Evolutionary conservation across 2,329 filamentous ascomycete genomes (phyloP).

Genomic region (Tolypocladium nubicola): DNA sequence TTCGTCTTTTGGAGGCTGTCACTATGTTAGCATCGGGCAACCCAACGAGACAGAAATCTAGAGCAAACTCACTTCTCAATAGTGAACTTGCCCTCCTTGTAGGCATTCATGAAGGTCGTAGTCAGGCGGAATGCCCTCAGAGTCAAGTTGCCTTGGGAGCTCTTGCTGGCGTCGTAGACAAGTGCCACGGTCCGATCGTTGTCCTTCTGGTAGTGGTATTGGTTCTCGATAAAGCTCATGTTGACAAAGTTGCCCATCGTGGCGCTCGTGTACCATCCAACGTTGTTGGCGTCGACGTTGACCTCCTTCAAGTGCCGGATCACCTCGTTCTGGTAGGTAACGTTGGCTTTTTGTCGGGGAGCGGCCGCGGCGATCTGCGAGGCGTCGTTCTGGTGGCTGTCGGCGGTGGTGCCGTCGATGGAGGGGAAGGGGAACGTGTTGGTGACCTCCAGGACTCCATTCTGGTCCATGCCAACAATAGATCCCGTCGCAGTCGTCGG

Average conservation of each 20-base stretch:
- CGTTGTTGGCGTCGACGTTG: slow-evolving; percentile 95
- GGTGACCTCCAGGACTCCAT: slow-evolving; percentile 75
- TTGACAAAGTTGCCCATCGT: slow-evolving; percentile 99
- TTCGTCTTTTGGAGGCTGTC: slow-evolving; percentile 85
- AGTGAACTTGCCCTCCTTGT: slow-evolving; percentile 96
- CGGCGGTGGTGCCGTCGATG: slow-evolving; percentile 57
- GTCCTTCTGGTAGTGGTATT: slow-evolving; percentile 93
- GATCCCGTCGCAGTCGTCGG: slow-evolving; percentile 83
- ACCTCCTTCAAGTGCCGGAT: slow-evolving; percentile 93
- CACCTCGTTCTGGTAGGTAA: slow-evolving; percentile 89
- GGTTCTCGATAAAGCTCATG: slow-evolving; percentile 92
- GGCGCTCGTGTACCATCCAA: slow-evolving; percentile 97
- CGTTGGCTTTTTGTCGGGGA: slow-evolving; percentile 83
- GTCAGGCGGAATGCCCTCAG: slow-evolving; percentile 86
- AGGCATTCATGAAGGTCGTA: slow-evolving; percentile 76
- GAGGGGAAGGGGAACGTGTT: slow-evolving; percentile 93
- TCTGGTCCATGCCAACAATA: slow-evolving; percentile 86
- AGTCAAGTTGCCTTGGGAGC: slow-evolving; percentile 82
- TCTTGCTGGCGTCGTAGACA: slow-evolving; percentile 91
- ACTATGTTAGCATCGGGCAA: not conserved
- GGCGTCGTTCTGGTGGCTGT: slow-evolving; percentile 65
- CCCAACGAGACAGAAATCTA: not conserved
- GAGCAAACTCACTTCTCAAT: slow-evolving; percentile 68
- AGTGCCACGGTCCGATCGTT: slow-evolving; percentile 82
- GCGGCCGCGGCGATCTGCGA: slow-evolving; percentile 74